Conservation (phyloP, 2,329 filamentous ascomycete species). For the Cryphonectria nitschkei region DNA sequence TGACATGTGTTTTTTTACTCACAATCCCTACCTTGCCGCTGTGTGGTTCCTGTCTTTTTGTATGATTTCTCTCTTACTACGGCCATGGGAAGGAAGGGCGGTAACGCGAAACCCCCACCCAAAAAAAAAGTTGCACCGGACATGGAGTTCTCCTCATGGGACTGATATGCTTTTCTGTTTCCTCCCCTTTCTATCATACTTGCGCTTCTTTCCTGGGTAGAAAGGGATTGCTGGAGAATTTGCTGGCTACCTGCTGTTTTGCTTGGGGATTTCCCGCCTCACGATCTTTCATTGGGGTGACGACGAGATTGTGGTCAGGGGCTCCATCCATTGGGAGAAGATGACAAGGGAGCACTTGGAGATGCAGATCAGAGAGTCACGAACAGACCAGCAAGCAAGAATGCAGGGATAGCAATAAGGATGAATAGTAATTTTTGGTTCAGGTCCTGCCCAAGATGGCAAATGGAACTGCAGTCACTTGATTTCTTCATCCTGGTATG, state of each 20-base stretch:
- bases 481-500: neutral
- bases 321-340: neutral
- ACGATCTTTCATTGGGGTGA: slow-evolving; percentile 7
- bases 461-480: neutral
- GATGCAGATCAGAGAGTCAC: neutral
- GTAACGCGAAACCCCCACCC: slow-evolving; percentile 7
- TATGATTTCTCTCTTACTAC: slow-evolving; percentile 18
- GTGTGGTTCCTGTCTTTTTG: slow-evolving; percentile 22
- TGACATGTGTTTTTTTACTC: slow-evolving; percentile 20
- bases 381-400: neutral
- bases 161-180: slow-evolving; percentile 3
- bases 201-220: slow-evolving; percentile 14
- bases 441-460: neutral
- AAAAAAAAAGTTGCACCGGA: slow-evolving; percentile 14
- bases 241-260: neutral
- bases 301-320: neutral
- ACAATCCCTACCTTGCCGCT: slow-evolving; percentile 14
- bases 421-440: slow-evolving; percentile 10
- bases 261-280: neutral
- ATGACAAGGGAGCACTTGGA: neutral
- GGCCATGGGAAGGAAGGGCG: slow-evolving; percentile 22
- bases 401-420: slow-evolving; percentile 7
- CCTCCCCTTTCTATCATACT: neutral
- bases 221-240: neutral
- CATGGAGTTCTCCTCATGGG: slow-evolving; percentile 5